Base-by-base conservation (phyloP, 2,329 filamentous ascomycete species). In the Aspergillus tamarii region DNA sequence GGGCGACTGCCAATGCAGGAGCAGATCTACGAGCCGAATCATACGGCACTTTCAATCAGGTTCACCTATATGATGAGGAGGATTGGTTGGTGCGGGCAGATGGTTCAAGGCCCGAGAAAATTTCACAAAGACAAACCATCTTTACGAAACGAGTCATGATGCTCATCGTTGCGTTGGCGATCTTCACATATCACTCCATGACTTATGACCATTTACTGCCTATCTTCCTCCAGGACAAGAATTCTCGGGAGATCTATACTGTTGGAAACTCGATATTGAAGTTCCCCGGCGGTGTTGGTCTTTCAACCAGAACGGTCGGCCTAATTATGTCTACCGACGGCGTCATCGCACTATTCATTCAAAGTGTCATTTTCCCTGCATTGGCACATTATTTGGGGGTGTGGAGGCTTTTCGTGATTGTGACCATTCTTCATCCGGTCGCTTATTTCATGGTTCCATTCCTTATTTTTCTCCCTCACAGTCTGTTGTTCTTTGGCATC, bases 181-280 rank as follows among this genome's bases (percentile, higher is more conserved):
- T 97, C 67, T 97, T 96, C 80, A 95, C 93, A 5, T 96, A 96
- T 76, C 94, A 97, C 79, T 93, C 91, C 43, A 97, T 97, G 93
- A 93, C 91, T 0, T 97, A 92, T 78, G 94, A 97, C 73, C 92
- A 96, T 75, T 85, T 97, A 0, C 84, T 97, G 60, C 94, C 94
- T 9, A 97, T 97, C 64, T 97, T 97, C 79, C 88, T 97, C 58
- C 93, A 97, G 76, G 93, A 97, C 71, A 74, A 81, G 53, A 77
- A 81, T 48, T 74, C 81, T 7, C 67, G 78, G 28, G 65, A 69
- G 1, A 65, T 69, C 23, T 65, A 72, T 28, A 68, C 63, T 71
- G n/a, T 72, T 73, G 48, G 62, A 32, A 60, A 66, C 59, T 70
- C 84, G 78, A 68, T 81, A 76, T 81, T 91, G 46, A 84, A 85